Conservation (phyloP, 805 yeast species). For the Pichia scutulata region DNA sequence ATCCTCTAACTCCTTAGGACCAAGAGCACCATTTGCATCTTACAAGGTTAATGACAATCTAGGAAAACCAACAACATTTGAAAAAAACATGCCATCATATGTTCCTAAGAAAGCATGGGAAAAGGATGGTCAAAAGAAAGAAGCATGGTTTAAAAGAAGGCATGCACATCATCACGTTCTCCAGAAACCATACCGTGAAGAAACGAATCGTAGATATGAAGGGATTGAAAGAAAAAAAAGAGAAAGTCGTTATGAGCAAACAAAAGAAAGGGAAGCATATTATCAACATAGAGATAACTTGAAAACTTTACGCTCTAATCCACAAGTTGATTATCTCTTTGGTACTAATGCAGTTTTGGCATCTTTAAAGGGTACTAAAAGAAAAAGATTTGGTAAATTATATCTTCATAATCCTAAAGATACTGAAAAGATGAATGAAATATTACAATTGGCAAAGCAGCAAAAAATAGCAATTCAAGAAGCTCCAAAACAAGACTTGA, state of each 20-base stretch:
- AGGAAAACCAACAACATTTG: slow-evolving; percentile 23
- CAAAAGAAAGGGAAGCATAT: slow-evolving; percentile 3
- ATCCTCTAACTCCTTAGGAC: slow-evolving; percentile 8
- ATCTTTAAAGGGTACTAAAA: slow-evolving; percentile 49
- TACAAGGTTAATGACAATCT: slow-evolving; percentile 2
- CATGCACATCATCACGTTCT: slow-evolving; percentile 62
- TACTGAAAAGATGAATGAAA: slow-evolving; percentile 28
- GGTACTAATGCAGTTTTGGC: slow-evolving; percentile 74
- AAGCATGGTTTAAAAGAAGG: slow-evolving; percentile 50
- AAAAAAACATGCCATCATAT: slow-evolving; percentile 36
- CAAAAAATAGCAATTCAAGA: slow-evolving; percentile 30
- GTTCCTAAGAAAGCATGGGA: slow-evolving; percentile 58
- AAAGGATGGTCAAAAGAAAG: slow-evolving; percentile 50
- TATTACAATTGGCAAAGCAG: slow-evolving; percentile 41
- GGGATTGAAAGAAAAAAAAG: slow-evolving; percentile 5
- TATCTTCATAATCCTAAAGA: slow-evolving; percentile 35
- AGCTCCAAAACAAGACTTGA: slow-evolving; percentile 43
- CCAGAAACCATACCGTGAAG: slow-evolving; percentile 26
- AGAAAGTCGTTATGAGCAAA: slow-evolving; percentile 13
- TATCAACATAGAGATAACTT: slow-evolving; percentile 13
- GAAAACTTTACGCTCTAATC: slow-evolving; percentile 26
- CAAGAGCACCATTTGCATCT: slow-evolving; percentile 24
- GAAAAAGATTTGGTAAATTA: slow-evolving; percentile 46
- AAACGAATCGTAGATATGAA: slow-evolving; percentile 9
- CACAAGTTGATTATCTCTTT: slow-evolving; percentile 59